A percentile compares a stretch with the other conserved stretches of the same genome.
Evolutionary conservation across 1,284 basidiomycete genomes (phyloP).

Genomic region (Pseudozyma thailandica): DNA sequence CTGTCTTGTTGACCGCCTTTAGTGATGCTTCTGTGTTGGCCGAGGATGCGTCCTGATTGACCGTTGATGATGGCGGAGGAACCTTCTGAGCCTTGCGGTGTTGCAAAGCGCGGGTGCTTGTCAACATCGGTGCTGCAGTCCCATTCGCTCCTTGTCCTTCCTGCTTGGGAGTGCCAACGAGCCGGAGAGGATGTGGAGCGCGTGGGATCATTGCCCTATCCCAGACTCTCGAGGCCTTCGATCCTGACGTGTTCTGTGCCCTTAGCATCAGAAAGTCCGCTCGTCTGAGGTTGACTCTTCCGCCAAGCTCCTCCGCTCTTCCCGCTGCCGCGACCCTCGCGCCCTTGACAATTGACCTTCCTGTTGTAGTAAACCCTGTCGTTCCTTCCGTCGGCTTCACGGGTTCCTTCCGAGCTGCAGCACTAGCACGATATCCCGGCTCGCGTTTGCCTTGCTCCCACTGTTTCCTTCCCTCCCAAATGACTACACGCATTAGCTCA

Average conservation of each 20-base stretch:
- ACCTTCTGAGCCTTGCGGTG: slow-evolving; percentile 9
- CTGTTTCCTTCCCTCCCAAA: slow-evolving; percentile 64
- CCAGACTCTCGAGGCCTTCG: slow-evolving; percentile 19
- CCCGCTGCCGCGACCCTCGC: slow-evolving; percentile 22
- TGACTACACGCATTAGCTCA: slow-evolving; percentile 66
- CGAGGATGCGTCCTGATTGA: background rate
- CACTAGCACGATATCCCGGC: slow-evolving; percentile 19
- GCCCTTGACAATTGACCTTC: slow-evolving; percentile 21
- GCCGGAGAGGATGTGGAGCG: slow-evolving; percentile 34
- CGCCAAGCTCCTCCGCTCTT: slow-evolving; percentile 10
- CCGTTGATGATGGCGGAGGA: background rate
- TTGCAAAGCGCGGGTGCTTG: slow-evolving; percentile 17
- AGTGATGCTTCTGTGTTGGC: too few relatives aligned
- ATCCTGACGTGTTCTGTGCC: slow-evolving; percentile 25
- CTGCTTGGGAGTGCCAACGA: background rate
- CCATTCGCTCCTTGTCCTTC: slow-evolving; percentile 1
- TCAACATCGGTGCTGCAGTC: slow-evolving; percentile 21
- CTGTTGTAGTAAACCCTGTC: slow-evolving; percentile 16
- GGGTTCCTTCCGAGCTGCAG: slow-evolving; percentile 2
- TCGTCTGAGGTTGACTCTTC: slow-evolving; percentile 10
- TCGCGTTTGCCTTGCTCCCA: slow-evolving; percentile 60
- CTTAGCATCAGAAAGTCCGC: slow-evolving; percentile 27
- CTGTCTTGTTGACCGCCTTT: background rate
- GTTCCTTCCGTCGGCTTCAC: slow-evolving; percentile 1
- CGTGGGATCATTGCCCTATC: slow-evolving; percentile 30